Evolutionary conservation across 108 stramenopile species (phyloP), one percentile per base, ranked within the genome.

Genomic region (Fragilariopsis cylindrus): DNA sequence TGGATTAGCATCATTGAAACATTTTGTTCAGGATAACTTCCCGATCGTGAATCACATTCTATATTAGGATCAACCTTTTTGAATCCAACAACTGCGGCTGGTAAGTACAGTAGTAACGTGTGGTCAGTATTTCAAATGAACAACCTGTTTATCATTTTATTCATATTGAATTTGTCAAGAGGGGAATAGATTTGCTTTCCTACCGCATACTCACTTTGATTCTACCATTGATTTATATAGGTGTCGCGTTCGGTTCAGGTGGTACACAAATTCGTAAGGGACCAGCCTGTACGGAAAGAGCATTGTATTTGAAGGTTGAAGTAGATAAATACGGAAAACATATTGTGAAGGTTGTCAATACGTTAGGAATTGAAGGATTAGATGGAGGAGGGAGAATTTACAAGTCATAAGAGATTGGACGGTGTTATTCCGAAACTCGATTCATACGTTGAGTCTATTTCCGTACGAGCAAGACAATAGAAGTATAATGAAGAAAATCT

Each of bases 71-170:
- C 85, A 45, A 92, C 91, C 5, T 95, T 95, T 72, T 76, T 95
- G 66, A 92, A 95, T 66, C 93, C 93, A 43, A 92, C 90, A 9
- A 90, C 91, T 8, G 93, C 93, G 0, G 93, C 93, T 4, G 93
- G 93, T 62, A 62, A 62, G 60, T 57, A 21, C 18, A 15, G 52
- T 15, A 53, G 15, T 53, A 30, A 30, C 7, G 30, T 30, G 30
- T 30, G 30, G 30, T 30, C 30, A 30, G 30, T 30, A 30, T 30
- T 30, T 30, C 30, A 30, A 30, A 30, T 30, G 30, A 2, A 30
- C 30, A 30, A 30, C 30, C 30, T 30, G 30, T 30, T 30, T 30
- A 30, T 30, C 30, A 0, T 30, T 30, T 30, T 30, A 30, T 30
- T 30, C 30, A 30, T 30, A 30, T 30, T 30, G 30, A 30, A 30